These are phyloP conservation scores for Globisporangium barbulae DNA, from an alignment of 352 stramenopile genomes.

Conservation along the genomic window DNA sequence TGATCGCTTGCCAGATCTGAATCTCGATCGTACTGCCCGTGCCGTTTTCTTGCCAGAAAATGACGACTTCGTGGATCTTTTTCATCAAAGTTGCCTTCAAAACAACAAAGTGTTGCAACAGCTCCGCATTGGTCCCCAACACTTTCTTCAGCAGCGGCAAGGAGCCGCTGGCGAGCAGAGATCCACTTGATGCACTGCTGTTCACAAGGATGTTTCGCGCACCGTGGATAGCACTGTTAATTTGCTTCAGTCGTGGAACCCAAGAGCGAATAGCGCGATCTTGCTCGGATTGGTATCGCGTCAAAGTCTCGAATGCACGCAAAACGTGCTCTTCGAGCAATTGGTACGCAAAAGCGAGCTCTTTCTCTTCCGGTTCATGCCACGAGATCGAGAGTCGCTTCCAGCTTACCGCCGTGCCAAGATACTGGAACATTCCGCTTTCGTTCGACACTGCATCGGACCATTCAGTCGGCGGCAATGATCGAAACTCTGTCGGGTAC, in stretches of 20 bases:
- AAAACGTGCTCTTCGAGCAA: slow-evolving; percentile 53
- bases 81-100: slow-evolving; percentile 46
- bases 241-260: slow-evolving; percentile 41
- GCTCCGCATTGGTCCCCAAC: slow-evolving; percentile 26
- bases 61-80: slow-evolving; percentile 34
- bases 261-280: slow-evolving; percentile 45
- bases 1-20: slow-evolving; percentile 44
- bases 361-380: slow-evolving; percentile 56
- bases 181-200: slow-evolving; percentile 12
- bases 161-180: slow-evolving; percentile 23
- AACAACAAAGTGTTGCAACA: slow-evolving; percentile 30
- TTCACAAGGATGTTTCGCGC: slow-evolving; percentile 48
- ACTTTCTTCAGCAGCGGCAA: slow-evolving; percentile 34
- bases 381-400: slow-evolving; percentile 45
- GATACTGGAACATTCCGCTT: slow-evolving; percentile 57
- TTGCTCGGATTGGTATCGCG: slow-evolving; percentile 19
- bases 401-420: slow-evolving; percentile 51
- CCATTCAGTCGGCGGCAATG: slow-evolving; percentile 48
- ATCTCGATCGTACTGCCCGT: slow-evolving; percentile 50
- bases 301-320: slow-evolving; percentile 25
- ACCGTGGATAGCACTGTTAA: slow-evolving; percentile 41
- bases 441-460: slow-evolving; percentile 28
- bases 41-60: slow-evolving; percentile 47
- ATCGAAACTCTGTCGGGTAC: slow-evolving; percentile 63
- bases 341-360: slow-evolving; percentile 52